phyloP scores from a whole-genome alignment of 1,284 basidiomycete genomes.

The Boletus semigastroideus region DNA sequence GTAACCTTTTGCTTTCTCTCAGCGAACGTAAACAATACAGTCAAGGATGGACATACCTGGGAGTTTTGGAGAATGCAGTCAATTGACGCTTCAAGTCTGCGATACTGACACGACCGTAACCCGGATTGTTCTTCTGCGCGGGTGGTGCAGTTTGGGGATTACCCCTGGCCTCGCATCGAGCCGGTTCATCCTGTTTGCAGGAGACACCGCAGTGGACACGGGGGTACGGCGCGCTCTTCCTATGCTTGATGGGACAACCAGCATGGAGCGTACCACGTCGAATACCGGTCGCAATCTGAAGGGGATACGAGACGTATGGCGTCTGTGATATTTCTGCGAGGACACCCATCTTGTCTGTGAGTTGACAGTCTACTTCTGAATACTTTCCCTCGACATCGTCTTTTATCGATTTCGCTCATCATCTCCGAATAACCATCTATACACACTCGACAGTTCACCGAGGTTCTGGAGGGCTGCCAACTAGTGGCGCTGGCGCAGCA shows the following conservation, averaged over 20 bases:
- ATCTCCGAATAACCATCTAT: no score
- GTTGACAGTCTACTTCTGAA: no score
- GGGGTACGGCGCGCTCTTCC: background rate
- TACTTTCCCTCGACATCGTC: no score
- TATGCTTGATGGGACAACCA: accelerated
- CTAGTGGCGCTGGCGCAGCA: no score
- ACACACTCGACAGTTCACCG: no score
- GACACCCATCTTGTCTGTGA: background rate
- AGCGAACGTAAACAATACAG: background rate
- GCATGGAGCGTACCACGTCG: background rate
- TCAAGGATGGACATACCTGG: background rate
- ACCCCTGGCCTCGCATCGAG: no score
- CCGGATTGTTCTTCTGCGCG: background rate
- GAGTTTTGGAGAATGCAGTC: background rate
- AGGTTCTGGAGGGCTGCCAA: no score
- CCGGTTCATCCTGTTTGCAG: background rate
- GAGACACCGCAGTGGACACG: background rate
- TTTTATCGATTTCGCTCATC: no score
- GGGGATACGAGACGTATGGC: background rate
- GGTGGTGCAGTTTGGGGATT: background rate
- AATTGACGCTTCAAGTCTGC: no score
- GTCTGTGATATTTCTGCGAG: constrained; percentile 1
- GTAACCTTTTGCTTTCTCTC: background rate
- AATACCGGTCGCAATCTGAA: background rate
- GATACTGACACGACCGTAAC: background rate